These are phyloP conservation scores for Ogataea nonfermentans DNA, from an alignment of 805 yeast genomes.

Conservation along the genomic window DNA sequence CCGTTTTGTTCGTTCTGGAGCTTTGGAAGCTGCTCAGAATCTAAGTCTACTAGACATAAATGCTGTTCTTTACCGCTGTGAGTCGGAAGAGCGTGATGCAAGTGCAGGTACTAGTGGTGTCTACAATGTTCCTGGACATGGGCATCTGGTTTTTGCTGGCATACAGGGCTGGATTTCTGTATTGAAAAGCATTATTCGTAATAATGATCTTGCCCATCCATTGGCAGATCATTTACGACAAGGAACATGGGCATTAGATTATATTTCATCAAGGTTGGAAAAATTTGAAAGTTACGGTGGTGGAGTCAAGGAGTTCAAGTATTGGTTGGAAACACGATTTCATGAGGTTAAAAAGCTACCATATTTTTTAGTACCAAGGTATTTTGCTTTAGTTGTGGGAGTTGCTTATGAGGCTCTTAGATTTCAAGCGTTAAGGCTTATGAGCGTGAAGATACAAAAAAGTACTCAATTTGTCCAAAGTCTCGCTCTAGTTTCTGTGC, in stretches of 20 bases:
- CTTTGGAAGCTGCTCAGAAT: slow-evolving; percentile 64
- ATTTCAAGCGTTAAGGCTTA: slow-evolving; percentile 56
- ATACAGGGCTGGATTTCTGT: slow-evolving; percentile 88
- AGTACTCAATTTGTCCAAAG: slow-evolving; percentile 76
- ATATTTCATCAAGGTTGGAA: slow-evolving; percentile 57
- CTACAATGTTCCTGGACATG: slow-evolving; percentile 72
- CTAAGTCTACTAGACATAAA: slow-evolving; percentile 70
- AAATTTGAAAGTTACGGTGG: slow-evolving; percentile 46
- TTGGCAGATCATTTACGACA: slow-evolving; percentile 73
- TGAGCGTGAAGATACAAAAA: slow-evolving; percentile 52
- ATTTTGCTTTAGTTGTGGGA: slow-evolving; percentile 80
- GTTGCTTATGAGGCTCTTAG: slow-evolving; percentile 82
- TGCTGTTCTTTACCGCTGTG: slow-evolving; percentile 71
- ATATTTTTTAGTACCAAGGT: slow-evolving; percentile 78
- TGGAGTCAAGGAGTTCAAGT: slow-evolving; percentile 53
- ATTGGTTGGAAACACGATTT: slow-evolving; percentile 69
- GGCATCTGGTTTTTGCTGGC: slow-evolving; percentile 81
- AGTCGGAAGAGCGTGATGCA: slow-evolving; percentile 83
- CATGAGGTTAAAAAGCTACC: slow-evolving; percentile 67
- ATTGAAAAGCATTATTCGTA: slow-evolving; percentile 56
- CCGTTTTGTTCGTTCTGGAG: slow-evolving; percentile 67
- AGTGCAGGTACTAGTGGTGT: slow-evolving; percentile 70
- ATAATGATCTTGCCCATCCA: slow-evolving; percentile 82
- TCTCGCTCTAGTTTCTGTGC: slow-evolving; percentile 77
- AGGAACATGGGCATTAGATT: slow-evolving; percentile 91